Base-by-base conservation (phyloP, 176 grass and related monocot genomes). In the Eleusine indica region DNA sequence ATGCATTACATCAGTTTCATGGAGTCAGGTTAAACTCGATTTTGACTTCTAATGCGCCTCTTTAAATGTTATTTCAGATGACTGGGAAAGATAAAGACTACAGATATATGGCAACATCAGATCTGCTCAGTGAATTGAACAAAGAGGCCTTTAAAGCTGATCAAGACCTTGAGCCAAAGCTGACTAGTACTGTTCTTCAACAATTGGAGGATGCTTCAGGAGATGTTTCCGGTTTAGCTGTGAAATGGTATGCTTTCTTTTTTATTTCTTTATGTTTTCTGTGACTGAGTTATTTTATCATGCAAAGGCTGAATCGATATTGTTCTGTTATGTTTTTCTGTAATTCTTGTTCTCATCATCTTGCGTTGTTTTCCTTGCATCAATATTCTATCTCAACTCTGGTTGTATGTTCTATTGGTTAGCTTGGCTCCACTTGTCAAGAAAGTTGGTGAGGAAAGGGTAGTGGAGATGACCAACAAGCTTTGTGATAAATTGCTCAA, bases 31-130 rank as follows among this genome's bases (percentile, higher is more conserved):
- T 52, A 73, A 62, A 68, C n/a, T 74, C 54, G 11, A n/a, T 43
- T 32, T 65, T 68, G 68, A 56, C 28, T 77, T 82, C 40, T 80
- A 48, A 85, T 79, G 15, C 38, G 51, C 42, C 25, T 79, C 63
- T 35, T 83, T 49, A 58, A 84, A 89, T 86, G 9, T 47, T 6
- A n/a, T 77, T 66, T 75, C 80, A 97, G 91, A 97, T 97, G 94
- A 97, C 89, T 10, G 94, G 94, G 51, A 97, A 97, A 74, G 94
- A 97, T 82, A 97, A 97, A 80, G 94, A 97, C 75, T 97, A 97
- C 68, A 92, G 91, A 88, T 97, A 97, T 83, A 97, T 97, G 94
- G 94, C 94, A 81, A 97, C 94, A 68, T 97, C 94, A 28, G 91
- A 97, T 92, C 86, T 97, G 29, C 85, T 97, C 63, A 92, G 83